A percentile compares a stretch with the other conserved stretches of the same genome.
phyloP scores from a whole-genome alignment of 1,284 basidiomycete species.

The Sporisorium reilianum region DNA sequence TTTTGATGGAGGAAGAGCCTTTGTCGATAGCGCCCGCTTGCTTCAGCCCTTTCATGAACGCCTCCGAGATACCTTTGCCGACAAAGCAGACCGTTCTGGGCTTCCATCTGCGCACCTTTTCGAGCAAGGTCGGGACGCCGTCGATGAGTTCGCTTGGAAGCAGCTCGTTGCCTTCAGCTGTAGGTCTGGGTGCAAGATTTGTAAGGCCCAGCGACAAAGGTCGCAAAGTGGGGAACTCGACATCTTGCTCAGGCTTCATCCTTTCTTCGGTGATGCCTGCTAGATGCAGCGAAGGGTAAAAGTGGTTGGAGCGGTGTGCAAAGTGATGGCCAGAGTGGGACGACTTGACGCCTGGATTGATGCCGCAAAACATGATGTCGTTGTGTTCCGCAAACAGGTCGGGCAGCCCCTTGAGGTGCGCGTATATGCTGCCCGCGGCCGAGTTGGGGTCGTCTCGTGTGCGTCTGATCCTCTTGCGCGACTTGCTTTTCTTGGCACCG shows the following conservation, averaged over 20 bases:
- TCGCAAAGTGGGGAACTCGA: conserved; percentile 26
- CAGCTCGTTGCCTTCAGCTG: conserved; percentile 48
- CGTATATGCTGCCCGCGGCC: conserved; percentile 37
- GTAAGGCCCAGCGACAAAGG: conserved; percentile 46
- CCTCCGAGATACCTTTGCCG: conserved; percentile 50
- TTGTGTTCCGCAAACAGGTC: conserved; percentile 36
- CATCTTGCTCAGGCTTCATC: conserved; percentile 48
- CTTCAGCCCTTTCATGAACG: conserved; percentile 39
- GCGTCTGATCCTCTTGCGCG: conserved; percentile 37
- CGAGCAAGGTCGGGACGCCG: conserved; percentile 43
- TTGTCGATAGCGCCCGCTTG: conserved; percentile 27
- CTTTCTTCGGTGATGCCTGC: conserved; percentile 42
- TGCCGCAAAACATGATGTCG: conserved; percentile 55
- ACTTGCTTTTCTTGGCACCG: not conserved
- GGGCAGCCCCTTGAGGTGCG: conserved; percentile 35
- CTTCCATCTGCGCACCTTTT: conserved; percentile 36
- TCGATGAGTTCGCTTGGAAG: conserved; percentile 38
- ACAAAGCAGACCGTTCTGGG: conserved; percentile 47
- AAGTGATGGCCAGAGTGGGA: conserved; percentile 46
- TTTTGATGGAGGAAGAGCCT: conserved; percentile 2
- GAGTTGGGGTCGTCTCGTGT: conserved; percentile 47
- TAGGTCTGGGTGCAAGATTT: conserved; percentile 42
- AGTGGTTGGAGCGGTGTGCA: conserved; percentile 53
- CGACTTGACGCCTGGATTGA: conserved; percentile 55
- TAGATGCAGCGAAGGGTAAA: conserved; percentile 44